Evolutionary conservation across 148 eudicot genomes (phyloP), one percentile per base, ranked within the genome.

Genomic region (Simmondsia chinensis): DNA sequence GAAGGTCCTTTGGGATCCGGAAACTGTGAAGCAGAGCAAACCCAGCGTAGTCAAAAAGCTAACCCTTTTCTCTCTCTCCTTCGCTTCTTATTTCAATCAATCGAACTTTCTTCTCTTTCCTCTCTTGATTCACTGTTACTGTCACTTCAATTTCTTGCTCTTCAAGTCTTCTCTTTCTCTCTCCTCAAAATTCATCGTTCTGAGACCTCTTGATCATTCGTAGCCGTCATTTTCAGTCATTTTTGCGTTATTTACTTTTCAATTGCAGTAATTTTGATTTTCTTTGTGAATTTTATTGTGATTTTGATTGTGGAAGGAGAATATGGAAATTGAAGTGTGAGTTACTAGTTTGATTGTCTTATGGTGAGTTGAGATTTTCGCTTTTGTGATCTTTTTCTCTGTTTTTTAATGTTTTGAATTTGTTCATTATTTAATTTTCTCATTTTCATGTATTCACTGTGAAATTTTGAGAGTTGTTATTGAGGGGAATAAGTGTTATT

Each of bases 71-170:
- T 17, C 38, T 27, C 26, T 15, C 41, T 44, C 38, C 16, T 48
- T 33, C 41, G 11, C 18, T 42, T 21, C 48, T 33, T 39, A 18
- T 14, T 18, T 9, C 12, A 19, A 20, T 43, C 22, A 24, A 38
- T 20, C 3, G 26, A 26, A 14, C 21, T 33, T 43, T 35, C 25
- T 9, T 48, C 36, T 3, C 22, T 11, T 9, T 47, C 33, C 27
- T 64, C 7, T n/a, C 39, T 18, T 17, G 11, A 32, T n/a, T 17
- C 12, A 2, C 21, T 20, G 7, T 6, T 19, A 25, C 15, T 10
- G 16, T 10, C 19, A 26, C 22, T 27, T 16, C 46, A 12, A 19
- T 69, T 69, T 58, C 74, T 69, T 69, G 69, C 58, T 44, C 60
- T 45, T 23, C 49, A 70, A 70, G 66, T 38, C 26, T 33, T 52